Evolutionary conservation across 2,329 filamentous ascomycete genomes (phyloP), one percentile per base, ranked within the genome.

Genomic region (Fusarium chlamydosporum): DNA sequence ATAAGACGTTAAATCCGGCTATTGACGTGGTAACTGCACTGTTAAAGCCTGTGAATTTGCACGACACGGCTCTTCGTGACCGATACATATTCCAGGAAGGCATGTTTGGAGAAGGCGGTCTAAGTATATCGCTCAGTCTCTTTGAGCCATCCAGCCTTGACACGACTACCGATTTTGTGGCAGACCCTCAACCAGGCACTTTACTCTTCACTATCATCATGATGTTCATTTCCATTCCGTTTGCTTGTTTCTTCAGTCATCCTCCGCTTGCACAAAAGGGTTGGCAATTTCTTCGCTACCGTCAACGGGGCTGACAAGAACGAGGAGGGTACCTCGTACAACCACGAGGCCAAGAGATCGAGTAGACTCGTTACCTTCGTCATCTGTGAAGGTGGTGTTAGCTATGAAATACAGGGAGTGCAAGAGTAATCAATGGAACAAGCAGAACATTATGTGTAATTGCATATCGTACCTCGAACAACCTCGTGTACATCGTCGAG

Each of bases 221-320:
- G 41, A 38, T 53, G 41, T 58, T 62, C 50, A 33, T 55, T 68
- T 67, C 52, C 56, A 51, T 12, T 50, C 46, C 33, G 51, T 47
- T 53, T 60, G 18, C 31, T 34, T 55, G 46, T 13, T 31, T 40
- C 26, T 45, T 83, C 79, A 84, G 48, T 85, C 88, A 71, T 93
- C 91, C 47, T 93, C 91, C 26, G 86, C 84, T 76, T 93, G 89
- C 54, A 92, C 84, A 76, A 98, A 99, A 0, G 96, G 96, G 79
- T 99, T 99, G 74, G 92, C 88, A 75, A 99, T 99, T 81, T 95
- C 91, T 81, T 98, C 94, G 81, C 93, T 97, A 57, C 96, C 96
- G 76, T 98, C 94, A 53, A 96, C 87, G 6, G 96, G 96, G 67
- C 93, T 96, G 77, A 99, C 93, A 66, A 97, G 87, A 38, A 97